phyloP scores from a whole-genome alignment of 352 stramenopile genomes.

The Pythium monospermum region DNA sequence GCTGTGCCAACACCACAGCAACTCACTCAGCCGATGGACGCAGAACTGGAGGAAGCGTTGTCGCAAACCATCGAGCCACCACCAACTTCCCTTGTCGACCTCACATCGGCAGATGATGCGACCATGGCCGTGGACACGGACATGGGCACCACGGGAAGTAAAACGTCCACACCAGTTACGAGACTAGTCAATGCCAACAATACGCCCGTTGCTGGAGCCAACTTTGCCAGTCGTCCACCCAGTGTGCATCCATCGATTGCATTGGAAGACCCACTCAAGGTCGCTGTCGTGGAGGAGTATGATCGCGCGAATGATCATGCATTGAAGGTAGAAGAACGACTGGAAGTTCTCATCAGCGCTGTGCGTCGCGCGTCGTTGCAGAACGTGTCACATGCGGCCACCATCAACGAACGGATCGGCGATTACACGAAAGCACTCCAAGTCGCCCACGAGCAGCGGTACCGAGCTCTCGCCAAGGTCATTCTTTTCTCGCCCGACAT shows the following conservation, averaged over 20 bases:
- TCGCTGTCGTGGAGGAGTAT: constrained; percentile 22
- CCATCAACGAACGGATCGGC: constrained; percentile 38
- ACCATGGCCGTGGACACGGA: background rate
- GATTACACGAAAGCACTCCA: constrained; percentile 28
- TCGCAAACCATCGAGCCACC: background rate
- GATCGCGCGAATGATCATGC: constrained; percentile 19
- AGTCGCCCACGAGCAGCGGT: constrained; percentile 29
- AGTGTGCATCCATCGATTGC: background rate
- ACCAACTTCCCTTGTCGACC: background rate
- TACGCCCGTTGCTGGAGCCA: background rate
- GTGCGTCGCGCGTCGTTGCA: constrained; percentile 35
- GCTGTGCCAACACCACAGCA: background rate
- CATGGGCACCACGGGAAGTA: too few species aligned
- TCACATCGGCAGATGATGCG: background rate
- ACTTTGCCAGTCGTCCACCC: background rate
- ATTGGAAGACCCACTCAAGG: constrained; percentile 20
- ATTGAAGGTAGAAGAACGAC: constrained; percentile 9
- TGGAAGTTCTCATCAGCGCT: constrained; percentile 16
- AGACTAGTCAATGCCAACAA: too few species aligned
- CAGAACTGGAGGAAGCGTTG: background rate
- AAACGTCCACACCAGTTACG: too few species aligned
- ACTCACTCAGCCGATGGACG: background rate
- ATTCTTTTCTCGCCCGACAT: constrained; percentile 52
- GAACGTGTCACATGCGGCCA: constrained; percentile 38
- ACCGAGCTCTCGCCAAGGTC: constrained; percentile 40